These are phyloP conservation scores for Flaveria bidentis DNA, from an alignment of 129 eudicot species.

Conservation along the genomic window DNA sequence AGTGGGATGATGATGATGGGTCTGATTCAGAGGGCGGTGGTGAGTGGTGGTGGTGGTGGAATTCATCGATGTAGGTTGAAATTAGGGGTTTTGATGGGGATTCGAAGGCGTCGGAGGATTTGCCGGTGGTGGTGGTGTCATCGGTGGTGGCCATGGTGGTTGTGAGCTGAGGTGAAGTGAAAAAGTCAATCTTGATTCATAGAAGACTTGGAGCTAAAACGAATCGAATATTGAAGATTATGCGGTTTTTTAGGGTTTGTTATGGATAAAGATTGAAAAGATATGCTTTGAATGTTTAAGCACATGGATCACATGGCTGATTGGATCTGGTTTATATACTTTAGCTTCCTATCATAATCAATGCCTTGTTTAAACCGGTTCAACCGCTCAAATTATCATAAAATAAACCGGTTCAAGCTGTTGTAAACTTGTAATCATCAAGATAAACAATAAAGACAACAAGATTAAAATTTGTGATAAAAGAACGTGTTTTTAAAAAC, in stretches of 20 bases:
- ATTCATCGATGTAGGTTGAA: slow-evolving; percentile 34
- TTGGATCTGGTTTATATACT: slow-evolving; percentile 20
- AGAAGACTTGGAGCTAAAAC: neutral
- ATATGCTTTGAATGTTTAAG: slow-evolving; percentile 18
- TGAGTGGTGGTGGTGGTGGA: slow-evolving; percentile 39
- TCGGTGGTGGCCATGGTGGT: slow-evolving; percentile 45
- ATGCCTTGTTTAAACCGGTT: slow-evolving; percentile 8
- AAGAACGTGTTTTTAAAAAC: too few relatives aligned
- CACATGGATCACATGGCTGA: slow-evolving; percentile 37
- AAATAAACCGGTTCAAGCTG: neutral
- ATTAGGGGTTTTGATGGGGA: slow-evolving; percentile 52
- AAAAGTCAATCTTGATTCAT: slow-evolving; percentile 21
- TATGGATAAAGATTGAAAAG: slow-evolving; percentile 5
- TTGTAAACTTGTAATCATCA: too few relatives aligned
- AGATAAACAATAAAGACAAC: too few relatives aligned
- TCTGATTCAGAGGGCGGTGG: slow-evolving; percentile 52
- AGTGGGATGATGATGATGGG: slow-evolving; percentile 50
- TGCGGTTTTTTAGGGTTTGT: slow-evolving; percentile 24
- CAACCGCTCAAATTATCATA: neutral
- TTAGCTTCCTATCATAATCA: neutral
- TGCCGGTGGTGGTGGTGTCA: slow-evolving; percentile 37
- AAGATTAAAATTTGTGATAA: too few relatives aligned
- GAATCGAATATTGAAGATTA: slow-evolving; percentile 16
- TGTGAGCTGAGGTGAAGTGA: neutral
- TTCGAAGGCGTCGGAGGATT: slow-evolving; percentile 26